phyloP scores from a whole-genome alignment of 2,329 filamentous ascomycete genomes.

The Paracamarosporium sp. region DNA sequence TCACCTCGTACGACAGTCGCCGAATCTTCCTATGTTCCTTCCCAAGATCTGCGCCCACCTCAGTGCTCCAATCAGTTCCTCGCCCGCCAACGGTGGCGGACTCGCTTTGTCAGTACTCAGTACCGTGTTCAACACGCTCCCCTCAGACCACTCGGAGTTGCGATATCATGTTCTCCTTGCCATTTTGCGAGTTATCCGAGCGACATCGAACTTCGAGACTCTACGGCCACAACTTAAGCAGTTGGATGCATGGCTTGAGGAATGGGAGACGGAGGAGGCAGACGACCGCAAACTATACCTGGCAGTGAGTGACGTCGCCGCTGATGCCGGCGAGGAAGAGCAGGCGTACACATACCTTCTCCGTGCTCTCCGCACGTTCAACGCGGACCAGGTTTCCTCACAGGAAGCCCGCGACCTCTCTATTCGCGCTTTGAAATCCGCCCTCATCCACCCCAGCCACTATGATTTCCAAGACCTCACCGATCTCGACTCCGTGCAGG shows the following conservation, averaged over 20 bases:
- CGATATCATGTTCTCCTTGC: slow-evolving; percentile 91
- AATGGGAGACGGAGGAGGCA: slow-evolving; percentile 84
- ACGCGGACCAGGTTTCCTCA: slow-evolving; percentile 62
- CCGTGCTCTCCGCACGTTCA: slow-evolving; percentile 79
- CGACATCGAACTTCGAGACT: slow-evolving; percentile 73
- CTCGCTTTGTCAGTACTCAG: slow-evolving; percentile 90
- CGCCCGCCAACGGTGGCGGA: slow-evolving; percentile 81
- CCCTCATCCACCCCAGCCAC: slow-evolving; percentile 70
- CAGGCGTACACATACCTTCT: slow-evolving; percentile 76
- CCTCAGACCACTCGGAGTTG: slow-evolving; percentile 71
- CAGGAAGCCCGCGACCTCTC: slow-evolving; percentile 65
- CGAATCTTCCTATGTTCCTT: slow-evolving; percentile 84
- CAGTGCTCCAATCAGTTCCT: slow-evolving; percentile 79
- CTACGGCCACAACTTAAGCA: slow-evolving; percentile 83
- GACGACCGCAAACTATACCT: slow-evolving; percentile 86
- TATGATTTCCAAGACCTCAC: slow-evolving; percentile 78
- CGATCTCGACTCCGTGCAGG: slow-evolving; percentile 78
- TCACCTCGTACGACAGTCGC: slow-evolving; percentile 86
- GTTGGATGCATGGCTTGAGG: slow-evolving; percentile 79
- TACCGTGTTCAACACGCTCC: slow-evolving; percentile 95
- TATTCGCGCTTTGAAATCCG: slow-evolving; percentile 69
- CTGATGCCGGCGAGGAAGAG: slow-evolving; percentile 78
- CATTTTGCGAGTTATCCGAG: slow-evolving; percentile 82
- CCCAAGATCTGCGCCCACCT: slow-evolving; percentile 89
- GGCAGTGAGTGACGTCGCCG: slow-evolving; percentile 80